These are phyloP conservation scores for Globisporangium recalcitrans DNA, from an alignment of 352 stramenopile genomes.

Conservation along the genomic window DNA sequence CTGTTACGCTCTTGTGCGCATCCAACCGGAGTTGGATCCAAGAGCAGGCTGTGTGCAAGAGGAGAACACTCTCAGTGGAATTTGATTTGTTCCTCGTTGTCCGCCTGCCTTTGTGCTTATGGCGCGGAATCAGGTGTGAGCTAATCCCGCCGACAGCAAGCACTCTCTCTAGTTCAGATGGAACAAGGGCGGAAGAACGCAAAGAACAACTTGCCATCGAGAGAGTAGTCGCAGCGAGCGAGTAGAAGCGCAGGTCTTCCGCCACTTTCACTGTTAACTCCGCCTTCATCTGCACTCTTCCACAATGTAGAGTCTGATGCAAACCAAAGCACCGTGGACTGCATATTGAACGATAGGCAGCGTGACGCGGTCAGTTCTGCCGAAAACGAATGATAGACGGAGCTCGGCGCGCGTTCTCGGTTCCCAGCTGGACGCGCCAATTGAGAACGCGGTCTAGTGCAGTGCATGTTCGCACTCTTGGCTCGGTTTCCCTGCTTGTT, in stretches of 20 bases:
- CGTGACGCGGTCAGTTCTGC: background rate
- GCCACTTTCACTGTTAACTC: background rate
- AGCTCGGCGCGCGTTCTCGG: constrained; percentile 3
- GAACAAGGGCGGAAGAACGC: background rate
- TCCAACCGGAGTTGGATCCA: too few species aligned
- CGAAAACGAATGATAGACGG: background rate
- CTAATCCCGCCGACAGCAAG: background rate
- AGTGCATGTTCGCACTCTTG: background rate
- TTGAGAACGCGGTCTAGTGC: background rate
- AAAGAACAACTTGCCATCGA: background rate
- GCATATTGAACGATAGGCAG: background rate
- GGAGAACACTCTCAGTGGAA: background rate
- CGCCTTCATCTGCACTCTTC: background rate
- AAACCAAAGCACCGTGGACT: background rate
- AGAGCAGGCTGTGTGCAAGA: too few species aligned
- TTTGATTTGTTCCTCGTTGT: background rate
- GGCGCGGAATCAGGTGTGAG: background rate
- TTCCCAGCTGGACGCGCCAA: background rate
- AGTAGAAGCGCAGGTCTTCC: background rate
- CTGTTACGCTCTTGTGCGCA: background rate
- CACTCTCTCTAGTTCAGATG: too few species aligned
- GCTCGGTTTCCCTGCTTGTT: too few species aligned
- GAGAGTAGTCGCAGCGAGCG: background rate
- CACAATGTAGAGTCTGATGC: background rate
- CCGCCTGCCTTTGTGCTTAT: background rate